A percentile compares a stretch with the other conserved stretches of the same genome.
These are phyloP conservation scores for Zymoseptoria brevis DNA, from an alignment of 2,329 filamentous ascomycete species.

Conservation along the genomic window DNA sequence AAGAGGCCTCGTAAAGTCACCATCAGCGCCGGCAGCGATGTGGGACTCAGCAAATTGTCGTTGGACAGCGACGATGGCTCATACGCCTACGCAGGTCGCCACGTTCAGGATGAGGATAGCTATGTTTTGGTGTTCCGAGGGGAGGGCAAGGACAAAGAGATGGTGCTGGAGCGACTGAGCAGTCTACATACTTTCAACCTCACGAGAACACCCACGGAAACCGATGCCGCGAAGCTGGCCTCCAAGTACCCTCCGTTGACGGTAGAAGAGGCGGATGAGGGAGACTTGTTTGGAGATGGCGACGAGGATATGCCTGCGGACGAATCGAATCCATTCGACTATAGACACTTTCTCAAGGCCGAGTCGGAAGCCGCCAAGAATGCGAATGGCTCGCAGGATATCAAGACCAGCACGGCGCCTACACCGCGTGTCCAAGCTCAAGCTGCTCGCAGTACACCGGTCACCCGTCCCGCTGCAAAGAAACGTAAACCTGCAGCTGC, in stretches of 20 bases:
- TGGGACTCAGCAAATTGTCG: slow-evolving; percentile 11
- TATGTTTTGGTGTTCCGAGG: slow-evolving; percentile 49
- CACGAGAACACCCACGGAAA: slow-evolving; percentile 57
- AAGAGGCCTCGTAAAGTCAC: slow-evolving; percentile 15
- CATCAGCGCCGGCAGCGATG: slow-evolving; percentile 20
- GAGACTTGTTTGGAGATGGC: slow-evolving; percentile 25
- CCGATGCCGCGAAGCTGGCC: slow-evolving; percentile 55
- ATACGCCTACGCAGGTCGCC: slow-evolving; percentile 34
- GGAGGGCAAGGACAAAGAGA: slow-evolving; percentile 20
- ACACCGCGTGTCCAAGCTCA: slow-evolving; percentile 15
- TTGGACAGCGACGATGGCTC: slow-evolving; percentile 25
- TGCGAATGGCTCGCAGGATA: slow-evolving; percentile 6
- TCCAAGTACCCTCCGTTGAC: slow-evolving; percentile 54
- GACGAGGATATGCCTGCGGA: slow-evolving; percentile 34
- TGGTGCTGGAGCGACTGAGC: slow-evolving; percentile 63
- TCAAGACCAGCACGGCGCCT: slow-evolving; percentile 17
- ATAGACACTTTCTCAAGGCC: slow-evolving; percentile 38
- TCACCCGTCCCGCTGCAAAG: slow-evolving; percentile 13
- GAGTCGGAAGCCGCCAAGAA: slow-evolving; percentile 21
- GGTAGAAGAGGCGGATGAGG: slow-evolving; percentile 16
- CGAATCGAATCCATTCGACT: slow-evolving; percentile 42
- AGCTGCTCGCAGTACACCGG: slow-evolving; percentile 14
- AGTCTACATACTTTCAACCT: slow-evolving; percentile 86
- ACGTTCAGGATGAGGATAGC: slow-evolving; percentile 52
- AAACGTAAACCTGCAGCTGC: slow-evolving; percentile 19